Evolutionary conservation across 331 rosid genomes (phyloP).

Genomic region (Prunus yedoensis): DNA sequence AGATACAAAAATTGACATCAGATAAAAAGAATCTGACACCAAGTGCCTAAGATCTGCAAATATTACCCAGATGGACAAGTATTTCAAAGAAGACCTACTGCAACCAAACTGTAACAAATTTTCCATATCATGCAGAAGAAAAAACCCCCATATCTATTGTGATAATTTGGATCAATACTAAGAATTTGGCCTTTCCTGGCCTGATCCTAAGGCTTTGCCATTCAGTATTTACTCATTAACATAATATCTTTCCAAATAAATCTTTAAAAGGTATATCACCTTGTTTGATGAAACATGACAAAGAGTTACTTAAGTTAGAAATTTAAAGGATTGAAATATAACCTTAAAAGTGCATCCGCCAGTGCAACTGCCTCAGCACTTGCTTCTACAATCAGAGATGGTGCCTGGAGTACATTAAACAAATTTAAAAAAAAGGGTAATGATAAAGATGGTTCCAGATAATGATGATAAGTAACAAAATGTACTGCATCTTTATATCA

Average conservation of each 20-base stretch:
- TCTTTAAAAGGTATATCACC: background rate
- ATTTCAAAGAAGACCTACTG: background rate
- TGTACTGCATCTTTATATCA: slow-evolving; percentile 2
- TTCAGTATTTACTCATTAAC: background rate
- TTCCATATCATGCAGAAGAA: background rate
- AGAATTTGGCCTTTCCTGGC: background rate
- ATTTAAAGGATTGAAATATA: slow-evolving; percentile 23
- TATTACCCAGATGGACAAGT: background rate
- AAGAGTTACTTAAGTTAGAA: slow-evolving; percentile 12
- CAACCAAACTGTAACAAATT: slow-evolving; percentile 5
- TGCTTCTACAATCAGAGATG: slow-evolving; percentile 82
- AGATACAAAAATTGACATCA: slow-evolving; percentile 1
- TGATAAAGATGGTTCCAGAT: slow-evolving; percentile 5
- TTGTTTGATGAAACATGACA: slow-evolving; percentile 15
- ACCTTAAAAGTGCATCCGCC: slow-evolving; percentile 91
- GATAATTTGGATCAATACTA: background rate
- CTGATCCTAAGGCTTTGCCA: background rate
- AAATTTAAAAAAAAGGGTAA: slow-evolving; percentile 26
- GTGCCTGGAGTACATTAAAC: slow-evolving; percentile 64
- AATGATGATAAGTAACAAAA: slow-evolving; percentile 18
- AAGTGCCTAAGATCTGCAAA: background rate
- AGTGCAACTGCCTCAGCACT: slow-evolving; percentile 79
- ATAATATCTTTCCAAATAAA: background rate
- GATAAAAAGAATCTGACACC: background rate
- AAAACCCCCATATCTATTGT: background rate